These are phyloP conservation scores for Prorocentrum cordatum DNA, from an alignment of 169 alveolate genomes.

Conservation along the genomic window DNA sequence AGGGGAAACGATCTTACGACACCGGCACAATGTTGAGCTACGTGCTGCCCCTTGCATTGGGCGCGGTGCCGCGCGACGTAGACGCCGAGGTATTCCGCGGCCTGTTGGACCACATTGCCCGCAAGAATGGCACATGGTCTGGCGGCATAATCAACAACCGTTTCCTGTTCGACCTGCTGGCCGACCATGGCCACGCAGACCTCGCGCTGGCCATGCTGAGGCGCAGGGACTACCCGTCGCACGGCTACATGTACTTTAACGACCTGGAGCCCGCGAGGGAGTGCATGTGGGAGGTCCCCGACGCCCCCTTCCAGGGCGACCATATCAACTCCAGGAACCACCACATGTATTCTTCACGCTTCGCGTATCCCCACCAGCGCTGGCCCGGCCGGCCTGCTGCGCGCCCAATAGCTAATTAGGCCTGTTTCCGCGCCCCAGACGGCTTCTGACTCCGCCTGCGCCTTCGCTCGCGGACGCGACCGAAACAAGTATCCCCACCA, in stretches of 20 bases:
- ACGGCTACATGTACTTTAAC: background rate
- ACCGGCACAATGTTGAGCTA: background rate
- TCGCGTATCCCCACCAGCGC: no score
- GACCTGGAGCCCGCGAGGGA: background rate
- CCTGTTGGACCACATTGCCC: no score
- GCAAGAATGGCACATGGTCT: no score
- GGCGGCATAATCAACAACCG: background rate
- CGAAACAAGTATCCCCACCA: no score
- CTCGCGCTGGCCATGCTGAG: background rate
- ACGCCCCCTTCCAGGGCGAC: background rate
- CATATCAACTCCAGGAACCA: background rate
- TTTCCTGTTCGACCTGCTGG: background rate
- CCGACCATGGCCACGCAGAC: background rate
- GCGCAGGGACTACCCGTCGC: background rate
- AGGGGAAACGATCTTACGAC: background rate
- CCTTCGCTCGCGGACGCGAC: no score
- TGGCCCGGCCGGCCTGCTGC: no score
- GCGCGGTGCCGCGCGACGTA: background rate
- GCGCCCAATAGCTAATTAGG: no score
- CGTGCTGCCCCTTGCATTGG: background rate
- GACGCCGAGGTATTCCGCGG: background rate
- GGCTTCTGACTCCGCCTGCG: no score
- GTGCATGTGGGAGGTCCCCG: slow-evolving; percentile 3
- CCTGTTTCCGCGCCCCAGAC: no score
- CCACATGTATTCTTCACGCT: slow-evolving; percentile 3